Percentiles rank a stretch among this genome's conserved stretches.
Conservation (phyloP, 2,329 filamentous ascomycete genomes). For the Aspergillus novoparasiticus region DNA sequence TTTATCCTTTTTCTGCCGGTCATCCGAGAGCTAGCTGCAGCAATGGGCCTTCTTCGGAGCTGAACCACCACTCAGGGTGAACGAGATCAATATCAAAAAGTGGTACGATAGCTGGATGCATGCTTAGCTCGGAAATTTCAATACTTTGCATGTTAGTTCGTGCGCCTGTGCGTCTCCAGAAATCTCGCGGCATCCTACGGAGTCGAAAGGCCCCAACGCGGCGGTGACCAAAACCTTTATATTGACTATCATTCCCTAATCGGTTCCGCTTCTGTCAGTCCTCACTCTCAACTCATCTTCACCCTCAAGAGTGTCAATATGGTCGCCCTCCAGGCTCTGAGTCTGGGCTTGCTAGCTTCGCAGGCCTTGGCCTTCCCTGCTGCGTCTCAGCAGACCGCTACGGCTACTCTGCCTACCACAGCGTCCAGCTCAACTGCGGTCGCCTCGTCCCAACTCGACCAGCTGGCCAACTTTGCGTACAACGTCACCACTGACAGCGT, state of each 20-base stretch:
- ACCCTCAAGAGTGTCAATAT: constrained; percentile 6
- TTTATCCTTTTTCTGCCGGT: constrained; percentile 4
- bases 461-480: constrained; percentile 19
- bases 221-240: constrained; percentile 1
- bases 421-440: constrained; percentile 11
- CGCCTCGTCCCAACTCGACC: constrained; percentile 19
- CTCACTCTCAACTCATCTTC: background rate
- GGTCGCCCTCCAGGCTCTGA: constrained; percentile 19
- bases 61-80: background rate
- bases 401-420: constrained; percentile 3
- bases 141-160: background rate
- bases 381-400: constrained; percentile 1
- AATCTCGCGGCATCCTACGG: background rate
- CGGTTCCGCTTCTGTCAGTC: background rate
- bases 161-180: background rate
- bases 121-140: background rate
- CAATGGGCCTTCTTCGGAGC: background rate
- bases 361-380: constrained; percentile 20
- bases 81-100: background rate
- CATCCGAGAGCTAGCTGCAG: constrained; percentile 1
- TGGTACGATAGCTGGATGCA: background rate
- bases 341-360: constrained; percentile 16
- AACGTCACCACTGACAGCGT: constrained; percentile 13
- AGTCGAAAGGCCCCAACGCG: background rate
- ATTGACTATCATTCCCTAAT: constrained; percentile 1